A percentile compares a stretch with the other conserved stretches of the same genome.
These are phyloP conservation scores for Cyberlindnera xylosilytica DNA, from an alignment of 805 yeast species.

Conservation along the genomic window DNA sequence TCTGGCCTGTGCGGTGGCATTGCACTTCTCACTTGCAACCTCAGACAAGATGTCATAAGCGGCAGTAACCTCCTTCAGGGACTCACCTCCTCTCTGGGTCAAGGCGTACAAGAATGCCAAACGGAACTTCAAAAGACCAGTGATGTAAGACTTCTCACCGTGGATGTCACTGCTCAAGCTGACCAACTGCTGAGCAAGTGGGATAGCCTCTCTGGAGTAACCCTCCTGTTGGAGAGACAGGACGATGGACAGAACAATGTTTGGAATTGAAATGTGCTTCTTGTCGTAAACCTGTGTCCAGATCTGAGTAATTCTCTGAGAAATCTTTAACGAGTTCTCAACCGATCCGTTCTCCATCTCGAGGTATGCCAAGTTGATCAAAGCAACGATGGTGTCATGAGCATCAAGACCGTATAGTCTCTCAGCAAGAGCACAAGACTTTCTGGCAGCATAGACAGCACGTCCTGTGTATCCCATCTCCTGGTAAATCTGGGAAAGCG, in stretches of 20 bases:
- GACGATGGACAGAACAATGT: constrained; percentile 60
- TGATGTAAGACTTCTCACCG: constrained; percentile 58
- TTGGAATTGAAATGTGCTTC: constrained; percentile 65
- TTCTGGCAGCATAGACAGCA: constrained; percentile 64
- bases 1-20: constrained; percentile 62
- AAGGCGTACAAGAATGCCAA: constrained; percentile 58
- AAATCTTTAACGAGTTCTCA: constrained; percentile 58
- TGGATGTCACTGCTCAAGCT: constrained; percentile 46
- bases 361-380: constrained; percentile 69
- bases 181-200: constrained; percentile 52
- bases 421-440: constrained; percentile 71
- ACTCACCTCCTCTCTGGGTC: constrained; percentile 47
- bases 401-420: constrained; percentile 81
- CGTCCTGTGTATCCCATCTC: constrained; percentile 53
- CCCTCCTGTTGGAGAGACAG: constrained; percentile 53
- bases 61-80: constrained; percentile 51
- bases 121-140: constrained; percentile 68
- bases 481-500: constrained; percentile 63
- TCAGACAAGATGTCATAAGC: constrained; percentile 57
- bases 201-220: constrained; percentile 44
- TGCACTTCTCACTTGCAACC: constrained; percentile 65
- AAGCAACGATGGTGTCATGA: constrained; percentile 66
- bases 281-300: constrained; percentile 54
- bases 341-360: constrained; percentile 62
- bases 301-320: constrained; percentile 54